Evolutionary conservation across 192 early-diverging fungal species (phyloP), one percentile per base, ranked within the genome.

Genomic region (Glomus cerebriforme): DNA sequence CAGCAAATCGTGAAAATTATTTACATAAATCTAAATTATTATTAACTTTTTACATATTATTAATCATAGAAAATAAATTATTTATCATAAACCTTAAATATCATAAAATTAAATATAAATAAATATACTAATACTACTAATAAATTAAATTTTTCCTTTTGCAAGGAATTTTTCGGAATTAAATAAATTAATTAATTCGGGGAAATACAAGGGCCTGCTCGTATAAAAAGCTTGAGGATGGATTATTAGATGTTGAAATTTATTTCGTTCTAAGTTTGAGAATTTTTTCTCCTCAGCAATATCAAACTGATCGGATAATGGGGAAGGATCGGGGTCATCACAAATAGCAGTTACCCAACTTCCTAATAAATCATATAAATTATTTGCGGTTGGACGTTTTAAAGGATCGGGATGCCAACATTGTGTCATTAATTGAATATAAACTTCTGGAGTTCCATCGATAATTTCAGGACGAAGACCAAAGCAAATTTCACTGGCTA

Each of bases 361-460:
- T 2, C 34, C 22, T 63, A 63, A 63, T n/a, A 63, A 26, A 0
- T 76, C 24, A n/a, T 43, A 59, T n/a, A 76, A n/a, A 63, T 76
- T 32, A 34, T 4, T 19, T 26, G 59, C 59, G 0, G 49, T 63
- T 4, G 59, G 59, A 4, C 85, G 66, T 3, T 67, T 77, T 1
- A 49, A 8, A 7, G 81, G 83, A 49, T 81, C 80, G 43, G 49
- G 37, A 78, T 81, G 75, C 85, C 85, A 86, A 32, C 85, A 86
- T 58, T 77, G 73, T 37, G 73, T 69, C 31, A 86, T 43, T 71
- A 86, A 29, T n/a, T 81, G 75, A 15, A 39, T 63, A n/a, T 77
- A 84, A 47, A 82, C 73, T 29, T 19, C 24, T 2, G 85, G 85
- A 7, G 80, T 84, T 3, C 78, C 83, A 6, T 80, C 77, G 10